These are phyloP conservation scores for Phialocephala sp. DNA, from an alignment of 2,329 filamentous ascomycete species.

Conservation along the genomic window DNA sequence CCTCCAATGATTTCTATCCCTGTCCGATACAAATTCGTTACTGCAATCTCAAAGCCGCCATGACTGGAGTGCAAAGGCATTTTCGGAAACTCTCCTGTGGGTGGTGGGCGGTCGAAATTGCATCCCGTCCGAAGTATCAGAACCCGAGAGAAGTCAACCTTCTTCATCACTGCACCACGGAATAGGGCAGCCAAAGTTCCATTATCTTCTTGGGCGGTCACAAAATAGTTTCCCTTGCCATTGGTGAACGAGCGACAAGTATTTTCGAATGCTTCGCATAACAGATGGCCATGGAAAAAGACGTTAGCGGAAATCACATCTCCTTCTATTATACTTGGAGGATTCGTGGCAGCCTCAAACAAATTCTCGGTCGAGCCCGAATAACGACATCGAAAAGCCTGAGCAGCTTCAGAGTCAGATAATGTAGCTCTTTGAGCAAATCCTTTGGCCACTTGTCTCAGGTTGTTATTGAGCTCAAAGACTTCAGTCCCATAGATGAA, in stretches of 20 bases:
- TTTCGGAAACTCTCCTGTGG: neutral
- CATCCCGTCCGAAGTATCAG: slow-evolving; percentile 70
- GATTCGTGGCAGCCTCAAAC: slow-evolving; percentile 22
- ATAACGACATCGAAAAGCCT: slow-evolving; percentile 60
- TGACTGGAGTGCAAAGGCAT: slow-evolving; percentile 12
- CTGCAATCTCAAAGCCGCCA: slow-evolving; percentile 62
- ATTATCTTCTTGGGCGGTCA: slow-evolving; percentile 73
- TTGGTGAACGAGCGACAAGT: slow-evolving; percentile 46
- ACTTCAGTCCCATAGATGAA: slow-evolving; percentile 70
- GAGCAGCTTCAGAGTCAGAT: slow-evolving; percentile 53
- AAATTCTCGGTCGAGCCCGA: slow-evolving; percentile 46
- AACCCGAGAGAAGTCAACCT: slow-evolving; percentile 67
- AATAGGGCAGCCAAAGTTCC: slow-evolving; percentile 68
- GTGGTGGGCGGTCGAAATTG: slow-evolving; percentile 64
- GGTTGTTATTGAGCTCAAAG: slow-evolving; percentile 63
- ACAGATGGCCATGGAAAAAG: slow-evolving; percentile 66
- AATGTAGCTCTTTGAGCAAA: slow-evolving; percentile 57
- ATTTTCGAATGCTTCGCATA: slow-evolving; percentile 66
- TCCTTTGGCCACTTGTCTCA: slow-evolving; percentile 56
- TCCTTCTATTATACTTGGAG: slow-evolving; percentile 63
- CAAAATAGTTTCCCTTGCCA: slow-evolving; percentile 57
- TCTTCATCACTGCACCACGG: slow-evolving; percentile 57
- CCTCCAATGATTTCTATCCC: slow-evolving; percentile 67
- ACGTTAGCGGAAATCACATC: slow-evolving; percentile 72
- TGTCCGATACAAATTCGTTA: slow-evolving; percentile 68